Evolutionary conservation across 1,284 basidiomycete species (phyloP), one percentile per base, ranked within the genome.

Genomic region (Entoloma clypeatum): DNA sequence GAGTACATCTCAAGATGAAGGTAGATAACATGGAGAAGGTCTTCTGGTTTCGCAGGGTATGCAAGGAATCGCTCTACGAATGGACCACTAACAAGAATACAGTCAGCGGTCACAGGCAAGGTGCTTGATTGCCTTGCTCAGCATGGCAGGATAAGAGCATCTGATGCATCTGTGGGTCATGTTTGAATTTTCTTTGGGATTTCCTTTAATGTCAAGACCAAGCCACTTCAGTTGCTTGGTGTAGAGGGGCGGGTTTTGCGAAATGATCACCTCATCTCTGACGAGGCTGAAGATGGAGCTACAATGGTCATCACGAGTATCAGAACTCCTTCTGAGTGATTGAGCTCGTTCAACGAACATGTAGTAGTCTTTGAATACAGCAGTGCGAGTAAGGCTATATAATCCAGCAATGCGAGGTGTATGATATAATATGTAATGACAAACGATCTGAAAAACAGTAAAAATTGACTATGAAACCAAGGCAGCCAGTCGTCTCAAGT

Each of bases 401-500:
- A 63, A 62, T 62, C 60, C 53, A 58, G 59, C 58, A 63, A 57
- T 61, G 61, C 60, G 49, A 58, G 62, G 60, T 67, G 67, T 66
- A 63, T 51, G 56, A 64, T 48, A 54, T 49, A 56, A 43, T 58
- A 51, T 40, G 60, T 51, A 44, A 39, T 25, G n/a, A 51, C 53
- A 49, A 54, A 46, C 41, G 46, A 50, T 48, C 33, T 30, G 36
- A 44, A 45, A 29, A 34, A 42, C 11, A 41, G 34, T 41, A 23
- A 22, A 47, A 48, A 51, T 33, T 26, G 24, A 39, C 48, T 71
- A 86, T 65, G 84, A 82, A 56, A 90, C 87, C 55, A 90, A 70
- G 54, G 87, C 85, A 50, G 87, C 86, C 54, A 91, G 69, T 54
- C 86, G 78, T 50, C 87, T 77, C 47, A 91, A 70, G 65, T 91